Percentiles rank a stretch among this genome's conserved stretches.
Conservation (phyloP, 805 yeast genomes). For the Spathaspora boniae region DNA sequence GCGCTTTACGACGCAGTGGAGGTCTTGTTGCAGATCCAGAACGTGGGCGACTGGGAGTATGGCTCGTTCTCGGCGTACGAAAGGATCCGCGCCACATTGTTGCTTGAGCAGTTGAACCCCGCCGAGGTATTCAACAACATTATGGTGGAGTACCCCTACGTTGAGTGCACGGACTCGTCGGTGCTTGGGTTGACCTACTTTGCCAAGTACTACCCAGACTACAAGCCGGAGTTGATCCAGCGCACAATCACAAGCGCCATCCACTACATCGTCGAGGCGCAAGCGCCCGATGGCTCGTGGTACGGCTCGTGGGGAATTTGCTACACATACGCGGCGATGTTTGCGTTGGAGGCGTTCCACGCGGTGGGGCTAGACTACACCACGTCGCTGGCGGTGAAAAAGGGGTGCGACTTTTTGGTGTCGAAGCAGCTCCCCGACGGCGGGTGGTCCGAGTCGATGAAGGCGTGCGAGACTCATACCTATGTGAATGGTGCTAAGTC, state of each 20-base stretch:
- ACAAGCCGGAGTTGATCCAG: constrained; percentile 62
- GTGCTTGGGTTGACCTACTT: constrained; percentile 86
- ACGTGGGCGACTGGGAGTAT: constrained; percentile 69
- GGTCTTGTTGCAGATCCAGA: constrained; percentile 71
- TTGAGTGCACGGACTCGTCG: constrained; percentile 95
- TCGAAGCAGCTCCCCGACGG: constrained; percentile 80
- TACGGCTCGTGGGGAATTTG: constrained; percentile 99
- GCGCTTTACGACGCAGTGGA: constrained; percentile 70
- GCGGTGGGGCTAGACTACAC: constrained; percentile 62
- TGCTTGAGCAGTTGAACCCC: constrained; percentile 79
- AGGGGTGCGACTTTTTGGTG: constrained; percentile 83
- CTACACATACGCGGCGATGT: constrained; percentile 94
- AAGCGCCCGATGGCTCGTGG: constrained; percentile 87
- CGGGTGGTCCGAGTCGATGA: constrained; percentile 97
- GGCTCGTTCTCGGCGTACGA: constrained; percentile 96
- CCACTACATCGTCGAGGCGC: constrained; percentile 64
- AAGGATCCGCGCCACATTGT: constrained; percentile 72
- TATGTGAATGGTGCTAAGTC: constrained; percentile 67
- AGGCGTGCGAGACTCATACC: constrained; percentile 75
- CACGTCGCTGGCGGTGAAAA: constrained; percentile 58
- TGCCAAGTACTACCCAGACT: constrained; percentile 56
- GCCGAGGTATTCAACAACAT: constrained; percentile 98
- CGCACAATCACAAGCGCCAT: constrained; percentile 73
- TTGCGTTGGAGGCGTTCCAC: constrained; percentile 88
- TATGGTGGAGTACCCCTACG: constrained; percentile 98